phyloP scores from a whole-genome alignment of 352 stramenopile species.

The Aphanomyces astaci region DNA sequence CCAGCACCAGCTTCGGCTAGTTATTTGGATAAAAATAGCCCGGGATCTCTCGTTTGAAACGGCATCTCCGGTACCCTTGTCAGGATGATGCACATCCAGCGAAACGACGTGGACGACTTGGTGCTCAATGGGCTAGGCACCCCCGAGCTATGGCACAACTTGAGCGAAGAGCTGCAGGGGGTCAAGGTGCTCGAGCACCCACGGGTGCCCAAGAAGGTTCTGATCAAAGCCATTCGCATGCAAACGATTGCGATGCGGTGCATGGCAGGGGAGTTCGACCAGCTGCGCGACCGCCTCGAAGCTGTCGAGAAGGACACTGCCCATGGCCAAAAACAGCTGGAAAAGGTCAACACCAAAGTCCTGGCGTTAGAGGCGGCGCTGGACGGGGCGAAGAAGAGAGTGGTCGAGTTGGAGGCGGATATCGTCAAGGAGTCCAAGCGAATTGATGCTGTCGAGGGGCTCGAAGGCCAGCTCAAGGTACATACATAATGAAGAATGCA shows the following conservation, averaged over 20 bases:
- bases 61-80: background rate
- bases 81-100: constrained; percentile 50
- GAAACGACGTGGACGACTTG: constrained; percentile 70
- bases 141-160: constrained; percentile 67
- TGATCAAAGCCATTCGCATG: constrained; percentile 75
- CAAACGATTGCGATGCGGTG: constrained; percentile 78
- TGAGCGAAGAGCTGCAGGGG: constrained; percentile 70
- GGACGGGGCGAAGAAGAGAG: constrained; percentile 56
- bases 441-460: constrained; percentile 36
- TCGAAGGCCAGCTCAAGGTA: constrained; percentile 21
- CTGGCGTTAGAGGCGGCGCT: constrained; percentile 64
- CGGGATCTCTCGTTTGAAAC: no score
- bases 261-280: constrained; percentile 77
- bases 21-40: background rate
- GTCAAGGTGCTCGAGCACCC: constrained; percentile 72
- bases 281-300: constrained; percentile 59
- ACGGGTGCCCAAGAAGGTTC: constrained; percentile 72
- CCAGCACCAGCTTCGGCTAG: background rate
- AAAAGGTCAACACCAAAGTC: constrained; percentile 68
- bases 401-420: constrained; percentile 53
- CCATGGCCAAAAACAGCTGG: constrained; percentile 67
- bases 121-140: constrained; percentile 59
- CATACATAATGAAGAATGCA: no score
- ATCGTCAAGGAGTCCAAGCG: constrained; percentile 59
- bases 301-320: constrained; percentile 70